Evolutionary conservation across 2,329 filamentous ascomycete genomes (phyloP).

Genomic region (Macrophomina tecta): DNA sequence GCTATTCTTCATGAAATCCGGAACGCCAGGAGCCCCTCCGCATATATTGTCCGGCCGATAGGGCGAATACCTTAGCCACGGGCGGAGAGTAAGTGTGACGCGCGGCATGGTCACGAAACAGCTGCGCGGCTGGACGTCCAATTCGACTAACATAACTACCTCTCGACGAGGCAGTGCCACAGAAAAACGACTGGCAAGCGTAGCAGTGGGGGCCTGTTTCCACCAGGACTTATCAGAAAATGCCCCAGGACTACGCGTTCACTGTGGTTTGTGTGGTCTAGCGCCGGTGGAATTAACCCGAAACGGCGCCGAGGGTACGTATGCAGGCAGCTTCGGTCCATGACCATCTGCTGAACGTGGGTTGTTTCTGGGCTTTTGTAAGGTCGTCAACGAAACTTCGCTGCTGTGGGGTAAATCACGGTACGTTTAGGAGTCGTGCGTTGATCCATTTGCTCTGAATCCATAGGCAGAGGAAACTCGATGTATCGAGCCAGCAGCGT

Average conservation of each 20-base stretch:
- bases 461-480: not conserved
- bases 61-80: not conserved
- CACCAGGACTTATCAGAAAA: not conserved
- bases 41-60: not conserved
- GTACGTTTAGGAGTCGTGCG: no score
- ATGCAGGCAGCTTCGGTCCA: constrained; percentile 2
- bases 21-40: not conserved
- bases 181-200: not conserved
- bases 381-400: not conserved
- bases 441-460: not conserved
- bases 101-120: constrained; percentile 9
- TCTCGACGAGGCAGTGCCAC: not conserved
- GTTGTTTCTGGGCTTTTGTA: no score
- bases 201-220: not conserved
- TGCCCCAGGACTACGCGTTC: constrained; percentile 23
- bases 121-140: constrained; percentile 3
- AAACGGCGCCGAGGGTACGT: constrained; percentile 6
- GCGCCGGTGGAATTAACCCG: constrained; percentile 17
- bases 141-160: not conserved
- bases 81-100: not conserved
- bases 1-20: not conserved
- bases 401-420: no score
- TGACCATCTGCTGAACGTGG: no score
- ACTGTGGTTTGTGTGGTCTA: constrained; percentile 15
- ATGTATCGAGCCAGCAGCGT: no score